Percentiles rank a stretch among this genome's conserved stretches.
Conservation (phyloP, 257 asterid species). For the Jacaranda mimosifolia region DNA sequence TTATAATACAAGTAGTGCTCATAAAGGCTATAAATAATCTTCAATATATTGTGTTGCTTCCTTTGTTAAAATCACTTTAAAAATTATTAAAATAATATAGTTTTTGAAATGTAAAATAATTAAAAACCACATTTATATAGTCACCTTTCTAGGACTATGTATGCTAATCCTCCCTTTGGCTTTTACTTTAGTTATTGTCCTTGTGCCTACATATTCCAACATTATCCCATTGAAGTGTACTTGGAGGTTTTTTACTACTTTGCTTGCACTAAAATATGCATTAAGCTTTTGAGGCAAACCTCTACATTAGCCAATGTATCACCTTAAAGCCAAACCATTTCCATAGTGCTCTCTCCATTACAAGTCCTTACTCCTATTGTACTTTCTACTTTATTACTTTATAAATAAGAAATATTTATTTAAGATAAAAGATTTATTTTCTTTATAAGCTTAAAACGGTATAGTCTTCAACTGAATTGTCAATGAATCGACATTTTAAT, state of each 20-base stretch:
- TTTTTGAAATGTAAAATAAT: not conserved
- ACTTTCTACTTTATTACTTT: not conserved
- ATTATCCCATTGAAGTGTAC: conserved; percentile 39
- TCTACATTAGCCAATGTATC: conserved; percentile 26
- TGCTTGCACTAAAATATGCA: conserved; percentile 18
- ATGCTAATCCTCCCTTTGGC: not conserved
- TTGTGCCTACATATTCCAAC: conserved; percentile 51
- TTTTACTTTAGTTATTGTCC: too few species aligned
- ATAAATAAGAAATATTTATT: not conserved
- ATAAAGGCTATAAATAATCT: not conserved
- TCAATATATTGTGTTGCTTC: not conserved
- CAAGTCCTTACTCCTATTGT: conserved; percentile 8
- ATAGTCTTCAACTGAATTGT: too few species aligned
- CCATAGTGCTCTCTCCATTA: conserved; percentile 38
- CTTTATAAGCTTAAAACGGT: too few species aligned
- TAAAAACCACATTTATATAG: too few species aligned
- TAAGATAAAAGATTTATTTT: not conserved
- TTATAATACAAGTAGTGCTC: not conserved
- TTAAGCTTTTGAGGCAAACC: conserved; percentile 26
- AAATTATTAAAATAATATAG: not conserved
- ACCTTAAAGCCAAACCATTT: conserved; percentile 39
- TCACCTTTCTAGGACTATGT: too few species aligned
- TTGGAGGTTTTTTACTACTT: conserved; percentile 1
- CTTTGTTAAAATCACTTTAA: not conserved
- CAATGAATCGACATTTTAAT: too few species aligned